phyloP scores from a whole-genome alignment of 2,329 filamentous ascomycete genomes.

The Alternaria gaisen region DNA sequence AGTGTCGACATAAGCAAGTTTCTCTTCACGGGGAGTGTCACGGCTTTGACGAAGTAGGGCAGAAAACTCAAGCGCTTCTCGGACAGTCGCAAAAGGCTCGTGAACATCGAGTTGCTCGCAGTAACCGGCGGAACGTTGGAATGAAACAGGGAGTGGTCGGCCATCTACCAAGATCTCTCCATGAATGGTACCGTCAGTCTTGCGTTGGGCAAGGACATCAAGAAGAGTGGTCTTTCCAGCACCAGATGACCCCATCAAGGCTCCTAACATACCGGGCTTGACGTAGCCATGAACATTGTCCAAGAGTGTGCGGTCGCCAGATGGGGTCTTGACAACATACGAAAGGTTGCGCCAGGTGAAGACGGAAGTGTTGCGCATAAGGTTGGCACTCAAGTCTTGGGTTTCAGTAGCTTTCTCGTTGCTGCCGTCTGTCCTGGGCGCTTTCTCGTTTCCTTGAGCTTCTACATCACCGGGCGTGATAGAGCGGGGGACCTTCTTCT shows the following conservation, averaged over 20 bases:
- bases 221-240: slow-evolving; percentile 49
- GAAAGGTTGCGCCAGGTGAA: slow-evolving; percentile 71
- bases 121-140: slow-evolving; percentile 46
- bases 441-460: slow-evolving; percentile 42
- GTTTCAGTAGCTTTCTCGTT: slow-evolving; percentile 39
- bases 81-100: slow-evolving; percentile 37
- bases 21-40: slow-evolving; percentile 30
- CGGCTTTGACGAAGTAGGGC: slow-evolving; percentile 41
- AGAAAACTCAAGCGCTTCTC: slow-evolving; percentile 43
- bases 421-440: slow-evolving; percentile 12
- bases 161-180: slow-evolving; percentile 44
- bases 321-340: slow-evolving; percentile 63
- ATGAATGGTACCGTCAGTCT: slow-evolving; percentile 38
- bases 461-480: slow-evolving; percentile 60
- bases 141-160: slow-evolving; percentile 33
- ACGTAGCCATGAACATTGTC: slow-evolving; percentile 64
- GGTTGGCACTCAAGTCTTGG: slow-evolving; percentile 18
- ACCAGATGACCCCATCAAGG: slow-evolving; percentile 45
- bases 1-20: slow-evolving; percentile 38
- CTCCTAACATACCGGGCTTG: slow-evolving; percentile 62
- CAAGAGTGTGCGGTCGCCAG: slow-evolving; percentile 55
- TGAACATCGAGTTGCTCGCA: slow-evolving; percentile 47
- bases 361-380: slow-evolving; percentile 70
- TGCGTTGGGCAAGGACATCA: slow-evolving; percentile 42
- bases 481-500: slow-evolving; percentile 20